Percentiles rank a stretch among this genome's conserved stretches.
These are phyloP conservation scores for Grosmannia serpens DNA, from an alignment of 2,329 filamentous ascomycete species.

Conservation along the genomic window DNA sequence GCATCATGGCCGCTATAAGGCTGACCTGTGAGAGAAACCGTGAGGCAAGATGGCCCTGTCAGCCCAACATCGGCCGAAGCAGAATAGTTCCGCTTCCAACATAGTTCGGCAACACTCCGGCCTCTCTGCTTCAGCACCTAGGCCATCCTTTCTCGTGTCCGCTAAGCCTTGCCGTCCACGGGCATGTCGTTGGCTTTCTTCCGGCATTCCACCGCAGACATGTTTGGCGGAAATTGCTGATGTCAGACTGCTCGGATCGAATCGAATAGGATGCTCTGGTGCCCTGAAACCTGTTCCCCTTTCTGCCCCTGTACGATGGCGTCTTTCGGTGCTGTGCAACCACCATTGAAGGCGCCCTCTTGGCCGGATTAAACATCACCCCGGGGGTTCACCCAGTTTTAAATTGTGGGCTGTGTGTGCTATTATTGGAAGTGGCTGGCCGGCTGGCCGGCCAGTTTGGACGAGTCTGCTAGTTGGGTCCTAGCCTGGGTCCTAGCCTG, in stretches of 20 bases:
- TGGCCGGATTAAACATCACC: background rate
- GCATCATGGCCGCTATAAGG: background rate
- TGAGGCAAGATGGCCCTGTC: background rate
- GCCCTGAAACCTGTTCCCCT: background rate
- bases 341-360: no score
- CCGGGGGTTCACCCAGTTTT: background rate
- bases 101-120: background rate
- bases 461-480: background rate
- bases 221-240: no score
- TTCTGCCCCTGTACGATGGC: background rate
- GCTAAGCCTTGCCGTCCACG: background rate
- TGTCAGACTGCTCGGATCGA: no score
- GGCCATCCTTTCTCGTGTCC: background rate
- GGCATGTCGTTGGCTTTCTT: background rate
- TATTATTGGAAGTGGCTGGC: conserved; percentile 3
- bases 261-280: background rate
- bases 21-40: background rate
- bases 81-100: background rate
- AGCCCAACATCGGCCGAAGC: background rate
- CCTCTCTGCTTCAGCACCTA: background rate
- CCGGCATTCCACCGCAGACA: no score
- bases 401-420: background rate
- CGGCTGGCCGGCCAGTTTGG: background rate
- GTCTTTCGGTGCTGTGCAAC: no score
- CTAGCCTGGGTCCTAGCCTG: background rate